Evolutionary conservation across 139 green algal species (phyloP).

Genomic region (Pseudopediastrum boryanum): DNA sequence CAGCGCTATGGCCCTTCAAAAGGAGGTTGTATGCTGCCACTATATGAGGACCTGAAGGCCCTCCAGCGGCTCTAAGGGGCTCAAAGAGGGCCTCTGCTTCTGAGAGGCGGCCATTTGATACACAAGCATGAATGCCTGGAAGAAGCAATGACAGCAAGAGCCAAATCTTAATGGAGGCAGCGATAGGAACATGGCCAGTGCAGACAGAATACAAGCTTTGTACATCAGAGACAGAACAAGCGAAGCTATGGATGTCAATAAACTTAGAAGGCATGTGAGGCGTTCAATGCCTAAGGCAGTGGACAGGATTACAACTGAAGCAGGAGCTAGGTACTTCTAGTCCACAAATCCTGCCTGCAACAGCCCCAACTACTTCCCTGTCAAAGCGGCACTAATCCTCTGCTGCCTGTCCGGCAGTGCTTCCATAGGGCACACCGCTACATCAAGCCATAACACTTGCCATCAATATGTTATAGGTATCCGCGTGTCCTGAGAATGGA

Average conservation of each 20-base stretch:
- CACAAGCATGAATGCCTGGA: slow-evolving; percentile 71
- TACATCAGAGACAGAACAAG: neutral
- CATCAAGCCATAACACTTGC: too few relatives aligned
- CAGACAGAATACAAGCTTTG: neutral
- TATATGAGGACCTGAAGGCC: slow-evolving; percentile 28
- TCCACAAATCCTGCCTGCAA: neutral
- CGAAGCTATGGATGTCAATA: neutral
- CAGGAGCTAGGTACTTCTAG: neutral
- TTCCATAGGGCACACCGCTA: too few relatives aligned
- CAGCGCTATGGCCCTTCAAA: slow-evolving; percentile 51
- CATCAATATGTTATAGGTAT: too few relatives aligned
- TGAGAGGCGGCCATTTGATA: slow-evolving; percentile 42
- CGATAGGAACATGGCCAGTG: neutral
- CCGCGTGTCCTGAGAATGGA: too few relatives aligned
- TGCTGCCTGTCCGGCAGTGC: too few relatives aligned
- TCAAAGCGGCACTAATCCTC: too few relatives aligned
- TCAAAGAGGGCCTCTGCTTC: slow-evolving; percentile 63
- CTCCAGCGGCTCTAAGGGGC: slow-evolving; percentile 31
- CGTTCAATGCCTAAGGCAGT: too few relatives aligned
- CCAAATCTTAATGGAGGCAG: neutral
- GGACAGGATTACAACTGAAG: neutral
- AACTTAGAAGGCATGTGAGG: neutral
- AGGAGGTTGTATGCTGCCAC: slow-evolving; percentile 70
- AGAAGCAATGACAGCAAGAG: neutral
- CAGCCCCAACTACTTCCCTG: too few relatives aligned